These are phyloP conservation scores for Podospora sp. DNA, from an alignment of 495 filamentous ascomycete genomes.

Conservation along the genomic window DNA sequence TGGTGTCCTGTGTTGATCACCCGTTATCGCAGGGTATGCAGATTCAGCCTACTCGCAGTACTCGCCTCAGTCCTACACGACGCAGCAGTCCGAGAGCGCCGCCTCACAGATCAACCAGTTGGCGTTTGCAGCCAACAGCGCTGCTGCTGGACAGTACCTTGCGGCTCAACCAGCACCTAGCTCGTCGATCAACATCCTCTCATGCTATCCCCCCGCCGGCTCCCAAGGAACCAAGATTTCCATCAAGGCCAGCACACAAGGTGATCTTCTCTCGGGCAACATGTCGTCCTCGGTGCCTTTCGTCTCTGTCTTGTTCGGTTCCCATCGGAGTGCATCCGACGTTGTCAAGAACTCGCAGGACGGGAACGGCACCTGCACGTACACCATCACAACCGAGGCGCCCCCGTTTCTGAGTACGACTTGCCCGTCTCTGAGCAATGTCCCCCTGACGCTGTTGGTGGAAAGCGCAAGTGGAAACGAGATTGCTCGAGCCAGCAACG, in stretches of 20 bases:
- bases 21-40: slow-evolving; percentile 48
- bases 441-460: slow-evolving; percentile 73
- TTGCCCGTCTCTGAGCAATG: slow-evolving; percentile 61
- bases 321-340: slow-evolving; percentile 64
- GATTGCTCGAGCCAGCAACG: slow-evolving; percentile 60
- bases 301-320: slow-evolving; percentile 75
- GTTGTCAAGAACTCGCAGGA: slow-evolving; percentile 63
- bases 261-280: slow-evolving; percentile 56
- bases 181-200: slow-evolving; percentile 59
- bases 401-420: slow-evolving; percentile 70
- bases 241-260: slow-evolving; percentile 72
- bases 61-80: slow-evolving; percentile 42
- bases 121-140: slow-evolving; percentile 56
- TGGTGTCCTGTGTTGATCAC: neutral
- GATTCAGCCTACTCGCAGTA: slow-evolving; percentile 51
- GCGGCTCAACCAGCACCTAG: slow-evolving; percentile 39
- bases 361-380: slow-evolving; percentile 61
- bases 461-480: slow-evolving; percentile 66
- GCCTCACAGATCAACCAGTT: slow-evolving; percentile 53
- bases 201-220: slow-evolving; percentile 69
- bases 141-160: slow-evolving; percentile 54
- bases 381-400: slow-evolving; percentile 70
- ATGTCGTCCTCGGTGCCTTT: slow-evolving; percentile 57
- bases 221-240: slow-evolving; percentile 66
- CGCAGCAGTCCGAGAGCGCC: slow-evolving; percentile 49